Conservation (phyloP, 345 rosid genomes). For the Populus deltoides region DNA sequence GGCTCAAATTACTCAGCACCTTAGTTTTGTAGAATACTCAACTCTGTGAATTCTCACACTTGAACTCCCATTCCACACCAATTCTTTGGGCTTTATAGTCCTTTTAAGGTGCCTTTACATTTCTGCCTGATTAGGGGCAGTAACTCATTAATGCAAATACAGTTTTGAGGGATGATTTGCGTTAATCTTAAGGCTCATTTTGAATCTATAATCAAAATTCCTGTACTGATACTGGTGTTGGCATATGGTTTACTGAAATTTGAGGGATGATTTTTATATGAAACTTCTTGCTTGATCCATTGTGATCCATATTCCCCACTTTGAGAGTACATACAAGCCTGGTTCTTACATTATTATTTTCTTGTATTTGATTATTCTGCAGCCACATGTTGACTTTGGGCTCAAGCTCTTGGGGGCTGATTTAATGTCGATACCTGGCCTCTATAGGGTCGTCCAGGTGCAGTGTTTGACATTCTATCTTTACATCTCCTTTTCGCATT, state of each 20-base stretch:
- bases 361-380: conserved; percentile 20
- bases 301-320: conserved; percentile 5
- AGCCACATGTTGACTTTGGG: conserved; percentile 98
- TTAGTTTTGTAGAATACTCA: background rate
- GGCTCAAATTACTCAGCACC: background rate
- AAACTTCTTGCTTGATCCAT: background rate
- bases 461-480: background rate
- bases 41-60: background rate
- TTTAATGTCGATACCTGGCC: conserved; percentile 97
- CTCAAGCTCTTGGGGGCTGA: conserved; percentile 89
- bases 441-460: conserved; percentile 92
- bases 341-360: no score
- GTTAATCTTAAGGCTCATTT: background rate
- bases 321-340: background rate
- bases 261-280: background rate
- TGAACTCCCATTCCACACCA: background rate
- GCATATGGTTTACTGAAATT: background rate
- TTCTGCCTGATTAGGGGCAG: background rate
- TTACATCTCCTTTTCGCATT: background rate
- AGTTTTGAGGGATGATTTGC: background rate
- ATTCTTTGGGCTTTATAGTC: background rate
- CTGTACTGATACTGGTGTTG: background rate
- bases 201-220: background rate
- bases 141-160: background rate
- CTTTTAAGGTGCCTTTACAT: background rate